phyloP scores from a whole-genome alignment of 2,329 filamentous ascomycete species.

The Trichothecium roseum region DNA sequence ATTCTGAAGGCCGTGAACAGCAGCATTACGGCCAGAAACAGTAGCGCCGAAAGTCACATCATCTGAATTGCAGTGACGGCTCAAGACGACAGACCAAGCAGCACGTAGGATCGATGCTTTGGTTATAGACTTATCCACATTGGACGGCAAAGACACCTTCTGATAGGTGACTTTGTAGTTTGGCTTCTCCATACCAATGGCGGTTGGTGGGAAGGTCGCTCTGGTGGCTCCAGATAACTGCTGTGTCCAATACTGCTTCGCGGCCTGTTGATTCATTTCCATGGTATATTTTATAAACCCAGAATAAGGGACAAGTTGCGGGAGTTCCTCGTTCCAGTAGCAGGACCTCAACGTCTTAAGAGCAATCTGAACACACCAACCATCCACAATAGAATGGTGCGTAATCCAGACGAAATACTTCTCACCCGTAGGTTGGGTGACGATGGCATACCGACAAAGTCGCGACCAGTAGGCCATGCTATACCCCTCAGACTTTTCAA shows the following conservation, averaged over 20 bases:
- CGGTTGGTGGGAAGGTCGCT: not conserved
- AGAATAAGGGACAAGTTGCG: conserved; percentile 3
- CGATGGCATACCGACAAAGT: conserved; percentile 6
- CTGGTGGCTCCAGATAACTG: not conserved
- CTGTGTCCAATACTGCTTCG: not conserved
- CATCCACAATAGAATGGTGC: conserved; percentile 17
- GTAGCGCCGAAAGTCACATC: conserved; percentile 6
- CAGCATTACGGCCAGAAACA: conserved; percentile 8
- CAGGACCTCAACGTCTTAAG: conserved; percentile 2
- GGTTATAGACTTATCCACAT: conserved; percentile 1
- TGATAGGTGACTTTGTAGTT: not conserved
- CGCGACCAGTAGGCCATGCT: conserved; percentile 7
- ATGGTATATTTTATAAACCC: conserved; percentile 5
- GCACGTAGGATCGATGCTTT: conserved; percentile 9
- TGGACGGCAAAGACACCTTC: not conserved
- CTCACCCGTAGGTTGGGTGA: not conserved
- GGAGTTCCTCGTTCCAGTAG: not conserved
- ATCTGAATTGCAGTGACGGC: conserved; percentile 3
- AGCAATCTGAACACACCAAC: conserved; percentile 10
- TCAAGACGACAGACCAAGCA: conserved; percentile 9
- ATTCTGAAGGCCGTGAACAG: conserved; percentile 3
- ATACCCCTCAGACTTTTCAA: not conserved
- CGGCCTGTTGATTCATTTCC: not conserved
- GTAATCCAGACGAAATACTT: conserved; percentile 8
- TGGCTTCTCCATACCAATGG: not conserved